Evolutionary conservation across 1,284 basidiomycete genomes (phyloP), one percentile per base, ranked within the genome.

Genomic region (Ceratobasidium sp.): DNA sequence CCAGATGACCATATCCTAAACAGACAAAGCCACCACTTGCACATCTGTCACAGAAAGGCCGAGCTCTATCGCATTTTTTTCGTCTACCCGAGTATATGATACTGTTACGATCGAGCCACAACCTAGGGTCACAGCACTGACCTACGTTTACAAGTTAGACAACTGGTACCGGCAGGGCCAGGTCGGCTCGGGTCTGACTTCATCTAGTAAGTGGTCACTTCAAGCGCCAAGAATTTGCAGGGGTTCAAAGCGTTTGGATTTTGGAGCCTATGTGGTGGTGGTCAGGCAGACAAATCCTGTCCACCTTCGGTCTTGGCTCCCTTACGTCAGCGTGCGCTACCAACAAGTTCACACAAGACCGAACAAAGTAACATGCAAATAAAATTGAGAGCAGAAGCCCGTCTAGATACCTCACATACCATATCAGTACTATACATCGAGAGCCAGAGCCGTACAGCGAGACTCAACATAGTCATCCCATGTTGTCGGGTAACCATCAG

Each of bases 61-160:
- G 53, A 16, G 36, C 28, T 21, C 32, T 30, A 45, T 70, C 67
- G 23, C 67, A 70, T 36, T 48, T 45, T 43, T 70, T 70, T 30
- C 53, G 67, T 39, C 67, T 70, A 45, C 2, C 16, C 14, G 18
- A 67, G 3, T 12, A 26, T 18, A 52, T 23, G 8, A 50, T n/a
- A n/a, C n/a, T n/a, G n/a, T n/a, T n/a, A n/a, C n/a, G n/a, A n/a
- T n/a, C n/a, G n/a, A n/a, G n/a, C n/a, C n/a, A 16, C 36, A 41
- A 3, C 16, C 21, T 28, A 43, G 3, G 10, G 23, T 23, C 41
- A 26, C 1, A 12, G 14, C 23, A 58, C 67, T 46, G n/a, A 70
- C 67, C 67, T 58, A 46, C 23, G 53, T 59, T 70, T 70, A 23
- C 67, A 70, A 28, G 67, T 70, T n/a, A 70, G 50, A 26, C 67